Conservation (phyloP, 139 green algal species). For the Chlamydomonas eustigma region DNA sequence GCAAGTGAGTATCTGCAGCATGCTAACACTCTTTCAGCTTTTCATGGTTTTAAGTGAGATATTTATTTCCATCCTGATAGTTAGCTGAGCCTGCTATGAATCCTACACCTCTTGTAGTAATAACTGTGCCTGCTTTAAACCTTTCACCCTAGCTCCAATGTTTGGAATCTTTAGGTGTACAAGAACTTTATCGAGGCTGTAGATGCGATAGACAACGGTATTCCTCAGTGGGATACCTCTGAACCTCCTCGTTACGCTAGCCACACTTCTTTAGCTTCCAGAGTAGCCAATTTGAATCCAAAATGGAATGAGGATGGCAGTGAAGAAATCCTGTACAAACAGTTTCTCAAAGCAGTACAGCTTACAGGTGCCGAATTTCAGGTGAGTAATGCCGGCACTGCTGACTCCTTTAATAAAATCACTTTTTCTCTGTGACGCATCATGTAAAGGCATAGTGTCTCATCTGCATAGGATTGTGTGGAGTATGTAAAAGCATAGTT, state of each 20-base stretch:
- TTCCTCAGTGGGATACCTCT: slow-evolving; percentile 56
- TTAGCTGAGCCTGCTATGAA: too few species aligned
- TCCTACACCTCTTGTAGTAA: too few species aligned
- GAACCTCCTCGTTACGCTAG: slow-evolving; percentile 62
- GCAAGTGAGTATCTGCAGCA: slow-evolving; percentile 1
- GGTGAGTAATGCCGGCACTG: background rate
- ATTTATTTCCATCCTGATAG: too few species aligned
- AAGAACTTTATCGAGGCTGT: slow-evolving; percentile 92
- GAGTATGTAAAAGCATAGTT: too few species aligned
- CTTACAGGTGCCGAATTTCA: slow-evolving; percentile 87
- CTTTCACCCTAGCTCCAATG: background rate
- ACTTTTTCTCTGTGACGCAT: too few species aligned
- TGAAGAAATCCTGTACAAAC: slow-evolving; percentile 44
- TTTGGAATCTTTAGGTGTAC: slow-evolving; percentile 67
- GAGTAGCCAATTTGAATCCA: slow-evolving; percentile 87
- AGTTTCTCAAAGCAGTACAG: slow-evolving; percentile 80
- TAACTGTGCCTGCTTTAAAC: background rate
- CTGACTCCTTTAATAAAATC: too few species aligned
- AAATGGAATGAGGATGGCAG: slow-evolving; percentile 71
- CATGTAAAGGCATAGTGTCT: too few species aligned
- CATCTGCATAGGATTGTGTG: background rate
- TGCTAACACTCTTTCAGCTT: too few species aligned
- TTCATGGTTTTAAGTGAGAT: too few species aligned
- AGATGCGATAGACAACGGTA: slow-evolving; percentile 95
- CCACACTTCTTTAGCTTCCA: slow-evolving; percentile 75